Conservation (phyloP, 176 grass and related monocot species). For the Eragrostis nindensis region DNA sequence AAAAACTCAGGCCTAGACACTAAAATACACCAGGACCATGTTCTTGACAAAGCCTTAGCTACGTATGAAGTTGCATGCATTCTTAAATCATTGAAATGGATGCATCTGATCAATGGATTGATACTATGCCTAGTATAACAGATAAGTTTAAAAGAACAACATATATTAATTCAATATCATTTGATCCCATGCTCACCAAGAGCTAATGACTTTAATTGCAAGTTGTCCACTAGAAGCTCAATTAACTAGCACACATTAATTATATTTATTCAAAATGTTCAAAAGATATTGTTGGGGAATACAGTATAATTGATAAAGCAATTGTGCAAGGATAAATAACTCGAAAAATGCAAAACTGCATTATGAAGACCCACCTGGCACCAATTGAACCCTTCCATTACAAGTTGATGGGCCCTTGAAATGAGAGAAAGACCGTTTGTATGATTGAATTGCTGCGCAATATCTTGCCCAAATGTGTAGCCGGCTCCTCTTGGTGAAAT, state of each 20-base stretch:
- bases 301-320: background rate
- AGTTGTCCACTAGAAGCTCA: background rate
- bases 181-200: background rate
- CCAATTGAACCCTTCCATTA: slow-evolving; percentile 99
- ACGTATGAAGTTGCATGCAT: background rate
- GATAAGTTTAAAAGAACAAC: no score
- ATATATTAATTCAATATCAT: background rate
- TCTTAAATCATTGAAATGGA: slow-evolving; percentile 4
- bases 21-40: background rate
- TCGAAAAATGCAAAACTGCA: background rate
- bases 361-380: slow-evolving; percentile 70
- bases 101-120: no score
- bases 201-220: background rate
- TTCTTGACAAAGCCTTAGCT: slow-evolving; percentile 11
- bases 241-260: background rate
- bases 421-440: slow-evolving; percentile 92
- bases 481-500: slow-evolving; percentile 97
- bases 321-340: background rate
- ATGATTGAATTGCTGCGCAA: slow-evolving; percentile 94
- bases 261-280: slow-evolving; percentile 15
- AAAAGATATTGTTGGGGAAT: background rate
- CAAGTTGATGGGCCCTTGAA: slow-evolving; percentile 95
- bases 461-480: slow-evolving; percentile 98
- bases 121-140: no score
- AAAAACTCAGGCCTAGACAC: background rate